Percentiles rank a stretch among this genome's conserved stretches.
These are phyloP conservation scores for Chrysosporium queenslandicum DNA, from an alignment of 2,329 filamentous ascomycete species.

Conservation along the genomic window DNA sequence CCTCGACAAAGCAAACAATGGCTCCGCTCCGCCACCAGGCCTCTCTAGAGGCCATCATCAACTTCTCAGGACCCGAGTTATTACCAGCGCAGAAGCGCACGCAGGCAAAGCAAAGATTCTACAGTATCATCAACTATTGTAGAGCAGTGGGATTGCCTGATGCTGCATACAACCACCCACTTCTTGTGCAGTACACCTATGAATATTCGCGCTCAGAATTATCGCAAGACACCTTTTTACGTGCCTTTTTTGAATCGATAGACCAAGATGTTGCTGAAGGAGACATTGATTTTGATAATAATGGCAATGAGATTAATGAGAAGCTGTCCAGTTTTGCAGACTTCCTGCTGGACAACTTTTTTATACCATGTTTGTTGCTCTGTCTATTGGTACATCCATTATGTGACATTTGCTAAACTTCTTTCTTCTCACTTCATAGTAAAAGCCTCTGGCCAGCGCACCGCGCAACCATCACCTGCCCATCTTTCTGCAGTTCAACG, in stretches of 20 bases:
- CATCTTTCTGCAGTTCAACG: constrained; percentile 13
- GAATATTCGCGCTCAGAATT: not conserved
- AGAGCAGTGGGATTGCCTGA: not conserved
- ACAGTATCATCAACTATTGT: not conserved
- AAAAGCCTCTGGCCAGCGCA: constrained; percentile 16
- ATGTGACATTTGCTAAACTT: not conserved
- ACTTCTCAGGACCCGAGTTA: not conserved
- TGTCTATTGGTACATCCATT: not conserved
- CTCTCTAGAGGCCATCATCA: constrained; percentile 10
- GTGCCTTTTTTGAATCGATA: not conserved
- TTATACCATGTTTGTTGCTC: constrained; percentile 14
- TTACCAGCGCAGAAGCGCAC: constrained; percentile 2
- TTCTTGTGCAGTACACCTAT: not conserved
- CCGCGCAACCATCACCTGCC: constrained; percentile 16
- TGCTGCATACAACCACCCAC: not conserved
- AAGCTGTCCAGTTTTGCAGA: constrained; percentile 14
- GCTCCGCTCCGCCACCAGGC: constrained; percentile 6
- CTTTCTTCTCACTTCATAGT: constrained; percentile 12
- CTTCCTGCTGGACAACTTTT: constrained; percentile 17
- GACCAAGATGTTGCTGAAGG: not conserved
- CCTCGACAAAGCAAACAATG: not conserved
- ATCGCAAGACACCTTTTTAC: not conserved
- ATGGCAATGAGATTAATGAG: not conserved
- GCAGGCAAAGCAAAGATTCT: not conserved
- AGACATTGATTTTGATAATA: not conserved